A percentile compares a stretch with the other conserved stretches of the same genome.
These are phyloP conservation scores for Nicotiana paniculata DNA, from an alignment of 257 asterid species.

Conservation along the genomic window DNA sequence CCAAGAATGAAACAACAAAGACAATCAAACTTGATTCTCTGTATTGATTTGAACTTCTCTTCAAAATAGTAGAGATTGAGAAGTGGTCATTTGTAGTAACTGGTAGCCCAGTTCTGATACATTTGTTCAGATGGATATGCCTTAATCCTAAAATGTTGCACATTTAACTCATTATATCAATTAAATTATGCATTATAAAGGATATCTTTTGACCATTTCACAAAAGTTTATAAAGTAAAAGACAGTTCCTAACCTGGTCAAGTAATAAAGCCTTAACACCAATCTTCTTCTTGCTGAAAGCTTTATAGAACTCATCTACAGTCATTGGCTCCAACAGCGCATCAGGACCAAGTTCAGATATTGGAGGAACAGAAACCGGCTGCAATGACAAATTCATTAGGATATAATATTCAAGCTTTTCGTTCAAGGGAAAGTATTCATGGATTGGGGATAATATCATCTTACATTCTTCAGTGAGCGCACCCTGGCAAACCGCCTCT, in stretches of 20 bases:
- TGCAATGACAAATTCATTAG: constrained; percentile 25
- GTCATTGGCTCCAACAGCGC: constrained; percentile 74
- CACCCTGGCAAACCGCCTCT: constrained; percentile 95
- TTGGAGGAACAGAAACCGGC: constrained; percentile 83
- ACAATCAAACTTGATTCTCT: not conserved
- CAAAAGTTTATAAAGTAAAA: not conserved
- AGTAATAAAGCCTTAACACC: constrained; percentile 95
- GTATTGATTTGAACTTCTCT: not conserved
- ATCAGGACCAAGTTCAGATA: constrained; percentile 99
- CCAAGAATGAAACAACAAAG: not conserved
- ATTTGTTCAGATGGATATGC: not conserved
- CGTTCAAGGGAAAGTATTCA: constrained; percentile 10
- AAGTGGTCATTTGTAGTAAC: not conserved
- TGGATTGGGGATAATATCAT: constrained; percentile 12
- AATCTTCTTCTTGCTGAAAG: constrained; percentile 74
- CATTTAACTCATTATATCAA: not conserved
- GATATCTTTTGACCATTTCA: not conserved
- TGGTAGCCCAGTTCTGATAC: not conserved
- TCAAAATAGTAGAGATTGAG: not conserved
- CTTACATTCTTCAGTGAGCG: constrained; percentile 81
- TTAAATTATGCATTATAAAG: not conserved
- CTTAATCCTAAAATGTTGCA: not conserved
- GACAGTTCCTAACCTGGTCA: constrained; percentile 63
- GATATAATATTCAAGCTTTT: constrained; percentile 12
- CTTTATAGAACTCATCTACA: constrained; percentile 47